These are phyloP conservation scores for Wickerhamiella nectarea DNA, from an alignment of 805 yeast genomes.

Conservation along the genomic window DNA sequence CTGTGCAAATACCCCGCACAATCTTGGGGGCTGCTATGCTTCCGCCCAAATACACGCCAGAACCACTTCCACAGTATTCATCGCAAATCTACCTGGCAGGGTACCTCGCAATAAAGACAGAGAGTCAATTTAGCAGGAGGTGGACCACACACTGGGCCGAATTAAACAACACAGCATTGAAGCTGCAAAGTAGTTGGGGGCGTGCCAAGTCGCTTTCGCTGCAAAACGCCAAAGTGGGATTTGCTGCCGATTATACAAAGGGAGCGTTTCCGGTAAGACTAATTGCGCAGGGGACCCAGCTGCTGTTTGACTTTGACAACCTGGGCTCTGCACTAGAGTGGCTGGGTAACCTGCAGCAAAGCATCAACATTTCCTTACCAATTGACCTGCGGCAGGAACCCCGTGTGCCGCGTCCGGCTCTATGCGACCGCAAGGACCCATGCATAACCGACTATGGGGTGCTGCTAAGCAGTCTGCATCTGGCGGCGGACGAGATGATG, in stretches of 20 bases:
- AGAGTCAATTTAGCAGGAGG: constrained; percentile 32
- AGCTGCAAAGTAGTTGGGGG: constrained; percentile 13
- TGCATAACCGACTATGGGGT: neutral
- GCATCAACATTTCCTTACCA: constrained; percentile 70
- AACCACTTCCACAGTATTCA: neutral
- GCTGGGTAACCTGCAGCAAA: constrained; percentile 59
- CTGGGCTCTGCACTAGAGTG: constrained; percentile 62
- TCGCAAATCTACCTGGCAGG: neutral
- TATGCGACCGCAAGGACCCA: neutral
- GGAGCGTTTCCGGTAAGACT: constrained; percentile 35
- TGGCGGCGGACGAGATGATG: neutral
- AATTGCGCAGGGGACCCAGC: constrained; percentile 73
- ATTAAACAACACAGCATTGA: constrained; percentile 70
- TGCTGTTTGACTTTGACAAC: constrained; percentile 48
- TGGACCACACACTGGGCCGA: constrained; percentile 65
- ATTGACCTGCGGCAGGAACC: constrained; percentile 31
- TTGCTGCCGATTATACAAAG: constrained; percentile 74
- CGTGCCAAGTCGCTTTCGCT: constrained; percentile 40
- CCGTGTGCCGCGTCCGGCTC: neutral
- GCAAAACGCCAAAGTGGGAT: constrained; percentile 72
- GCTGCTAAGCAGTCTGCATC: neutral
- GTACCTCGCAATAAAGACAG: neutral
- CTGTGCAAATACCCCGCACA: too few relatives aligned
- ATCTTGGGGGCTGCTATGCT: neutral
- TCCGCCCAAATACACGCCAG: neutral